Percentiles rank a stretch among this genome's conserved stretches.
phyloP scores from a whole-genome alignment of 176 grass and related monocot species.

The Bromus sterilis region DNA sequence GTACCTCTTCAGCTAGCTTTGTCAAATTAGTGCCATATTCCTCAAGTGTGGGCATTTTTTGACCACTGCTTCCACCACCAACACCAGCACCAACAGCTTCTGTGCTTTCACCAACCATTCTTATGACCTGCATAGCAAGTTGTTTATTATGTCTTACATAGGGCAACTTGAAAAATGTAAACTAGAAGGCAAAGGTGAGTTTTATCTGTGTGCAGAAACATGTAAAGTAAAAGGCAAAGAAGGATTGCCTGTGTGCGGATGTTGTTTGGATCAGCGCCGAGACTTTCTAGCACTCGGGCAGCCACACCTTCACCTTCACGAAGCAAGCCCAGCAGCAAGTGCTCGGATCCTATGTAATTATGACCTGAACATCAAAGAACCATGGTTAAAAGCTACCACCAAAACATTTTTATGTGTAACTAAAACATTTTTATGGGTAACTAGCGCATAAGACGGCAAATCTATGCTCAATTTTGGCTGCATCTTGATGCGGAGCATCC shows the following conservation, averaged over 20 bases:
- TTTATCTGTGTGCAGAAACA: too few relatives aligned
- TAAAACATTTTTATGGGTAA: background rate
- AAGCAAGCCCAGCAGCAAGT: constrained; percentile 82
- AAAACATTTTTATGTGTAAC: too few relatives aligned
- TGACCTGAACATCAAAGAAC: constrained; percentile 56
- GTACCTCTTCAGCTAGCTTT: constrained; percentile 95
- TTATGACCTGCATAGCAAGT: constrained; percentile 61
- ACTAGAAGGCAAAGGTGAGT: background rate
- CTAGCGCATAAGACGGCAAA: background rate
- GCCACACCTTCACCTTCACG: constrained; percentile 97
- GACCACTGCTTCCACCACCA: constrained; percentile 84
- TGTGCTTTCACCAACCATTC: constrained; percentile 97
- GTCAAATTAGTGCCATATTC: constrained; percentile 99
- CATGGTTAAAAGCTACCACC: constrained; percentile 1
- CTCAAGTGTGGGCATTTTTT: constrained; percentile 97
- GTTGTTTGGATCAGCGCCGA: constrained; percentile 84
- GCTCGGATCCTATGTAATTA: constrained; percentile 96
- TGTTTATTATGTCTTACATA: background rate
- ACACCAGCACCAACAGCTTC: constrained; percentile 91
- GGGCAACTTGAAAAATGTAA: background rate
- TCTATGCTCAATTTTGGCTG: too few relatives aligned
- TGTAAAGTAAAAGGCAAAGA: too few relatives aligned
- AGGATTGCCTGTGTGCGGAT: constrained; percentile 78
- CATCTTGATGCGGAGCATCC: too few relatives aligned
- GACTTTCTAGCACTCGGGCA: constrained; percentile 79